Evolutionary conservation across 352 stramenopile species (phyloP).

Genomic region (Aphanomyces invadans): DNA sequence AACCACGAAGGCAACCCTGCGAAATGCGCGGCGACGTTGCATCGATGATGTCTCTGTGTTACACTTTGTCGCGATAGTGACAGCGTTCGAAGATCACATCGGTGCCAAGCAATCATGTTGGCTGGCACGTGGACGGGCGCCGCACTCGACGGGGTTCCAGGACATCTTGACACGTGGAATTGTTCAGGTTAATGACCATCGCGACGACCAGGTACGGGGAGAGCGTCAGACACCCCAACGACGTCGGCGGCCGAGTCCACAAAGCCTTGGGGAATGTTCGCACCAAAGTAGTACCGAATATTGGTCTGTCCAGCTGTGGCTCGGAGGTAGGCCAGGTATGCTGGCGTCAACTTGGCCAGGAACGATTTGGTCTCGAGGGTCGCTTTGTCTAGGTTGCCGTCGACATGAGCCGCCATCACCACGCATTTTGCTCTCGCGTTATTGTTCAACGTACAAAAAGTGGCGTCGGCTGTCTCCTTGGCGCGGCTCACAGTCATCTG

Average conservation of each 20-base stretch:
- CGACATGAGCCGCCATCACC: too few relatives aligned
- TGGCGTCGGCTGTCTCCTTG: not conserved
- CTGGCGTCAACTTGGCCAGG: not conserved
- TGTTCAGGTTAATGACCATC: too few relatives aligned
- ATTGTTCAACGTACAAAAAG: slow-evolving; percentile 2
- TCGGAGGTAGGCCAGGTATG: not conserved
- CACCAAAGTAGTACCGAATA: not conserved
- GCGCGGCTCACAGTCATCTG: not conserved
- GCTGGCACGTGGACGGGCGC: too few relatives aligned
- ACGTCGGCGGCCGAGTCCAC: not conserved
- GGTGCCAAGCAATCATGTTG: too few relatives aligned
- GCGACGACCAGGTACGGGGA: not conserved
- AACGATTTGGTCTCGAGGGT: not conserved
- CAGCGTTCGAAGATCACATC: too few relatives aligned
- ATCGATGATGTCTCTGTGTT: too few relatives aligned
- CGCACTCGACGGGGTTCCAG: too few relatives aligned
- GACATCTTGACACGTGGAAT: too few relatives aligned
- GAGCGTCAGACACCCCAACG: not conserved
- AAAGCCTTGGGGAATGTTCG: not conserved
- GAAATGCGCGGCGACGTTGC: too few relatives aligned
- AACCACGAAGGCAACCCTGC: too few relatives aligned
- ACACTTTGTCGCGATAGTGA: too few relatives aligned
- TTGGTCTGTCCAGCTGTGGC: not conserved
- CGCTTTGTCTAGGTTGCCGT: not conserved
- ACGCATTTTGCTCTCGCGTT: too few relatives aligned